Percentiles rank a stretch among this genome's conserved stretches.
These are phyloP conservation scores for Verticillium dahliae DNA, from an alignment of 2,329 filamentous ascomycete species.

Conservation along the genomic window DNA sequence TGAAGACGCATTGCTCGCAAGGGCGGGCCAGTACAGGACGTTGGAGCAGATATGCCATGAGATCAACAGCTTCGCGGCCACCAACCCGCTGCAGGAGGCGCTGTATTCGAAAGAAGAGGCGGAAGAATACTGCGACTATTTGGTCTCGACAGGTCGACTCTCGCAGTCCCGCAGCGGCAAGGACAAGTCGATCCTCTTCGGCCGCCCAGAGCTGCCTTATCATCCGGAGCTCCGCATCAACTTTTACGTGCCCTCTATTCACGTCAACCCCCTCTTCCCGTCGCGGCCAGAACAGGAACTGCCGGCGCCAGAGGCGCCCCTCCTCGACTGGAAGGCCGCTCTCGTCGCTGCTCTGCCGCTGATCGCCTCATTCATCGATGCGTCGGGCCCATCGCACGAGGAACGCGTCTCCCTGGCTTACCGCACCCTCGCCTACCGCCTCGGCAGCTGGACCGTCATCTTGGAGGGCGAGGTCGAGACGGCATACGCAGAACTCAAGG, in stretches of 20 bases:
- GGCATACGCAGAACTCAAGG: conserved; percentile 7
- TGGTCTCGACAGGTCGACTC: neutral
- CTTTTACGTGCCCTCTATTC: conserved; percentile 8
- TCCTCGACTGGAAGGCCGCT: neutral
- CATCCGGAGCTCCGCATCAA: conserved; percentile 24
- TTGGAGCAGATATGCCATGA: conserved; percentile 13
- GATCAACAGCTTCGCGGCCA: conserved; percentile 9
- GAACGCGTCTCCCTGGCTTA: conserved; percentile 8
- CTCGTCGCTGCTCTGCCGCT: neutral
- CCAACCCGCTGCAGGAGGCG: neutral
- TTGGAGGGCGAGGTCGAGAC: neutral
- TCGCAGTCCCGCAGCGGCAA: neutral
- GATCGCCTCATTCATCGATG: conserved; percentile 9
- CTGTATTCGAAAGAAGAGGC: neutral
- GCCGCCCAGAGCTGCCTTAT: conserved; percentile 16
- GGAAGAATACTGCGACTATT: neutral
- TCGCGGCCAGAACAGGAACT: neutral
- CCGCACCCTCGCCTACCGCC: conserved; percentile 16
- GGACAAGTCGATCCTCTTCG: conserved; percentile 15
- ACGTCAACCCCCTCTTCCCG: neutral
- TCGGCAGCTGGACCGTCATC: conserved; percentile 16
- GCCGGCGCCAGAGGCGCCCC: neutral
- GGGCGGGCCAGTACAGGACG: conserved; percentile 2
- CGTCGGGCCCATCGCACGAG: neutral
- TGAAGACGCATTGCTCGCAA: conserved; percentile 16